A percentile compares a stretch with the other conserved stretches of the same genome.
Conservation (phyloP, 352 stramenopile genomes). For the Pythium oligandrum region DNA sequence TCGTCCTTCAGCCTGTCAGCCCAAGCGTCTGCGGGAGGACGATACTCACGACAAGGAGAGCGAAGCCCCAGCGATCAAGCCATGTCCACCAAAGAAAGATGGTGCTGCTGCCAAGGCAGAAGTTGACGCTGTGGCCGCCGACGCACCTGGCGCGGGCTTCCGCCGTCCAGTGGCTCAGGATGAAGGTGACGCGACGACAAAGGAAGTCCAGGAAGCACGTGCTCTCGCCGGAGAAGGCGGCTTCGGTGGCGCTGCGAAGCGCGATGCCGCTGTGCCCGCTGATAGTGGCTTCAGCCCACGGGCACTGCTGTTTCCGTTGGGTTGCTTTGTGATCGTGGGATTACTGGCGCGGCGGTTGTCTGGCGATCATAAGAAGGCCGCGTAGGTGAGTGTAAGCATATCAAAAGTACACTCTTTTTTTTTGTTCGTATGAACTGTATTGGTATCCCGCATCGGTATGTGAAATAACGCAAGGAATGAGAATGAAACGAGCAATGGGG, state of each 20-base stretch:
- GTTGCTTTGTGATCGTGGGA: constrained; percentile 46
- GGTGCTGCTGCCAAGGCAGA: constrained; percentile 23
- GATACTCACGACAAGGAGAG: constrained; percentile 23
- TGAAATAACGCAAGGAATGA: too few species aligned
- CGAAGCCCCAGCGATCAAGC: constrained; percentile 47
- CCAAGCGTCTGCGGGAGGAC: constrained; percentile 57
- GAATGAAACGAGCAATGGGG: too few species aligned
- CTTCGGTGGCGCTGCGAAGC: constrained; percentile 4
- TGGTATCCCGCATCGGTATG: too few species aligned
- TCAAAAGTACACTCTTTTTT: too few species aligned
- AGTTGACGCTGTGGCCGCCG: constrained; percentile 11
- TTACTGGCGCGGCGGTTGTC: constrained; percentile 51
- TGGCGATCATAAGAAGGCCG: constrained; percentile 73
- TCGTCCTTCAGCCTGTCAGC: constrained; percentile 32
- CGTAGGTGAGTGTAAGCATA: constrained; percentile 18
- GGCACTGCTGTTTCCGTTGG: constrained; percentile 41
- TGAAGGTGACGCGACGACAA: constrained; percentile 2
- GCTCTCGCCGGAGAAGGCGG: neutral
- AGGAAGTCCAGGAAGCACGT: constrained; percentile 7
- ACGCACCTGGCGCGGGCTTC: constrained; percentile 59
- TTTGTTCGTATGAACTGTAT: too few species aligned
- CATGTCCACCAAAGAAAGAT: constrained; percentile 66
- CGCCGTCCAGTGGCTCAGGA: constrained; percentile 14
- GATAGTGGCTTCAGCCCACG: constrained; percentile 17
- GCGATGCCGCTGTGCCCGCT: constrained; percentile 3